Conservation (phyloP, 2,329 filamentous ascomycete species). For the Cordyceps farinosa region DNA sequence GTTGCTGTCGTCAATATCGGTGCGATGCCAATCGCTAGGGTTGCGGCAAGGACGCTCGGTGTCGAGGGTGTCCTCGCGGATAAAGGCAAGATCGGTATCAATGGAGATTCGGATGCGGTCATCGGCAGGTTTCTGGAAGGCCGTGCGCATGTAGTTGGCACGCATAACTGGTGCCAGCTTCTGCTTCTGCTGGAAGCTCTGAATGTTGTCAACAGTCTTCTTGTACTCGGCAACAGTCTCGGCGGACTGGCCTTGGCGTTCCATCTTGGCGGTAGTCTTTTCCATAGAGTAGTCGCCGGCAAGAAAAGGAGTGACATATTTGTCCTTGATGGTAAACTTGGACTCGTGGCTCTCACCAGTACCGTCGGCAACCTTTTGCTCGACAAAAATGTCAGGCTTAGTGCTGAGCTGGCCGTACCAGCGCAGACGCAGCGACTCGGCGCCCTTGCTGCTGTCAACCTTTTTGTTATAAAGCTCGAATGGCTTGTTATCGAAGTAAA, state of each 20-base stretch:
- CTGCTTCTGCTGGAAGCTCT: constrained; percentile 72
- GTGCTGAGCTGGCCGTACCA: constrained; percentile 86
- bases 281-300: constrained; percentile 87
- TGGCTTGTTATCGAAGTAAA: constrained; percentile 88
- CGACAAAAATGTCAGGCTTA: constrained; percentile 76
- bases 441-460: constrained; percentile 68
- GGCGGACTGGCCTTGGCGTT: constrained; percentile 65
- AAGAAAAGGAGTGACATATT: constrained; percentile 86
- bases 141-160: constrained; percentile 90
- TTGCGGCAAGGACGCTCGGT: constrained; percentile 81
- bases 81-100: constrained; percentile 87
- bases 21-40: constrained; percentile 83
- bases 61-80: constrained; percentile 75
- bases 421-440: constrained; percentile 77
- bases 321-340: constrained; percentile 84
- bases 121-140: constrained; percentile 94
- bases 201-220: constrained; percentile 70
- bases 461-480: constrained; percentile 87
- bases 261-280: constrained; percentile 83
- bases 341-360: constrained; percentile 75
- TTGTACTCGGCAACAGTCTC: constrained; percentile 67
- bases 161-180: constrained; percentile 80
- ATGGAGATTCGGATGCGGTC: constrained; percentile 87
- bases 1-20: constrained; percentile 77
- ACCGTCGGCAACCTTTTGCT: constrained; percentile 82